Conservation (phyloP, 805 yeast species). For the Ogataea angusta region DNA sequence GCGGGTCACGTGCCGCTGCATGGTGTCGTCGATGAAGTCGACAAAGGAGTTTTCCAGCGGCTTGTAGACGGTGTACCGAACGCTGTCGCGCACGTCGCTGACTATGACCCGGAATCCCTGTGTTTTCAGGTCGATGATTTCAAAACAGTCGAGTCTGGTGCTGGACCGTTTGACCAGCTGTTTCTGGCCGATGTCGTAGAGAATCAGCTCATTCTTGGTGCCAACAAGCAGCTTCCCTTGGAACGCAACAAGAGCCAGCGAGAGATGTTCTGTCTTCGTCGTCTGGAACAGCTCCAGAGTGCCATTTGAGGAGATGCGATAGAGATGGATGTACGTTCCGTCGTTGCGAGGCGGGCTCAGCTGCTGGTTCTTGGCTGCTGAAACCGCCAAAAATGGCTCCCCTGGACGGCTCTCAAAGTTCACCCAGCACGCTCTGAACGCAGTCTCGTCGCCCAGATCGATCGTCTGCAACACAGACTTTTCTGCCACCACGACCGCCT, state of each 20-base stretch:
- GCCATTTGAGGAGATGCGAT: constrained; percentile 34
- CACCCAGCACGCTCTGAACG: constrained; percentile 37
- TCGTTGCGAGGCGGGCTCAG: constrained; percentile 29
- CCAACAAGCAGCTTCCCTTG: constrained; percentile 63
- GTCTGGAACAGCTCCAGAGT: constrained; percentile 51
- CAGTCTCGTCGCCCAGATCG: constrained; percentile 44
- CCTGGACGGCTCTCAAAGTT: constrained; percentile 29
- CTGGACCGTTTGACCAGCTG: constrained; percentile 72
- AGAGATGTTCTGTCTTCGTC: constrained; percentile 51
- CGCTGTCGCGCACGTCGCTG: constrained; percentile 71
- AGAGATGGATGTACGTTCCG: constrained; percentile 36
- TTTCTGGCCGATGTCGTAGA: constrained; percentile 73
- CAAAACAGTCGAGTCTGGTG: constrained; percentile 40
- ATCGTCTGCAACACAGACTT: constrained; percentile 39
- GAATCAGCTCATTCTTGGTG: constrained; percentile 45
- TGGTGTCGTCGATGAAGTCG: constrained; percentile 66
- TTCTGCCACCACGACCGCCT: constrained; percentile 39
- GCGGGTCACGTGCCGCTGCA: constrained; percentile 64
- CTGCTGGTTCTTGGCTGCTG: constrained; percentile 35
- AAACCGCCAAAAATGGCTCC: constrained; percentile 42
- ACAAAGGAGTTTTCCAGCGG: constrained; percentile 46
- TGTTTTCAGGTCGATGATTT: constrained; percentile 52
- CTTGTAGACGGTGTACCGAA: constrained; percentile 54
- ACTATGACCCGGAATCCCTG: constrained; percentile 60
- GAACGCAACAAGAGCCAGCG: constrained; percentile 50